Base-by-base conservation (phyloP, 352 stramenopile species). In the Globisporangium parvum region DNA sequence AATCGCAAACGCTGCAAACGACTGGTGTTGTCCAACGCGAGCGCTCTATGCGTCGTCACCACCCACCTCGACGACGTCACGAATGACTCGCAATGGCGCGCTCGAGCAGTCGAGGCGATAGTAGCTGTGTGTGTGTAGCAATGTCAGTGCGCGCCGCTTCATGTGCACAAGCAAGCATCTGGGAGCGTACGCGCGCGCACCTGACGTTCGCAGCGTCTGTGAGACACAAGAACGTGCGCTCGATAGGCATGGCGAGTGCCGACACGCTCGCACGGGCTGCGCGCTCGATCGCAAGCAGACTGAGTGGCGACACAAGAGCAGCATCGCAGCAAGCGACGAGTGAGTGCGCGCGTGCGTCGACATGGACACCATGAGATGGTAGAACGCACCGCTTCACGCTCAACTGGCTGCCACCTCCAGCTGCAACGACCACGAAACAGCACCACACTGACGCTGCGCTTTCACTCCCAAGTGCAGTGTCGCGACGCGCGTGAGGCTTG, bases 191-290 rank as follows among this genome's bases (percentile, higher is more conserved):
- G 37, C 37, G 37, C 37, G 37, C 53, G 42, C 57, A 84, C 74
- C 74, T 84, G 61, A 85, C 71, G 57, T 72, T 80, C n/a, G 61
- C 60, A 11, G 58, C 62, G 49, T 85, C 65, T 52, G 58, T 75
- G 47, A 85, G 65, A 46, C 74, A 76, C 21, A 85, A 55, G 50
- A 81, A 81, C 24, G 63, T 69, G 55, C 42, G 60, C 49, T 67
- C 57, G 37, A 48, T 26, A 4, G 18, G 45, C 40, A 51, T 51
- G 24, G 33, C 17, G 0, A 6, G 18, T 2, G 44, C 41, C 23
- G 6, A 57, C 14, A 55, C 47, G 31, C 67, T 64, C 28, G 59
- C 28, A 31, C 61, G 47, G 9, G 63, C 70, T 31, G 59, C 66
- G 56, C 70, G 53, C 50, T 84, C 60, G 37, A 81, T 60, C 51